A percentile compares a stretch with the other conserved stretches of the same genome.
These are phyloP conservation scores for Nannizziopsis arthrosporioides DNA, from an alignment of 2,329 filamentous ascomycete species.

Conservation along the genomic window DNA sequence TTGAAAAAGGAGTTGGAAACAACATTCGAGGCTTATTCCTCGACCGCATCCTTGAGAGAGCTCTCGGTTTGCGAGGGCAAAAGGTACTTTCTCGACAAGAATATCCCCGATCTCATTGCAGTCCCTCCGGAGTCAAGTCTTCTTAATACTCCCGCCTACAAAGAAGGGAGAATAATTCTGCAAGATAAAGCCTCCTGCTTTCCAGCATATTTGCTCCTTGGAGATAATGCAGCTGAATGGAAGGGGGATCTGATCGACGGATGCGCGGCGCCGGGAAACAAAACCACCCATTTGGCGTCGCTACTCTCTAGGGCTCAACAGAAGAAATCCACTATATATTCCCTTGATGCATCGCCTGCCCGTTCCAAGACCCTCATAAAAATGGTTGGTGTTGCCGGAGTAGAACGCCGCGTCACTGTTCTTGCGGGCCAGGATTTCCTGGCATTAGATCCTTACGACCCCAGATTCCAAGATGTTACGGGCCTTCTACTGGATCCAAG, in stretches of 20 bases:
- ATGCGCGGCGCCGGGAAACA: slow-evolving; percentile 91
- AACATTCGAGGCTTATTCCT: slow-evolving; percentile 56
- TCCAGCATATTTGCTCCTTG: slow-evolving; percentile 73
- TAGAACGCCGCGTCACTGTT: slow-evolving; percentile 53
- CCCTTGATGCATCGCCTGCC: slow-evolving; percentile 29
- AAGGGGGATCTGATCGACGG: slow-evolving; percentile 73
- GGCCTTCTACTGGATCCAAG: slow-evolving; percentile 82
- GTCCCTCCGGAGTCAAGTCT: slow-evolving; percentile 61
- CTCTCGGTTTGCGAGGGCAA: slow-evolving; percentile 39
- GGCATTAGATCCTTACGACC: slow-evolving; percentile 53
- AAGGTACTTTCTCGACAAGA: slow-evolving; percentile 58
- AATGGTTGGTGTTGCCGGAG: slow-evolving; percentile 72
- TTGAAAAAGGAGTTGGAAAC: slow-evolving; percentile 60
- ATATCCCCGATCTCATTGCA: slow-evolving; percentile 75
- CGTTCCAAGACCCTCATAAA: slow-evolving; percentile 66
- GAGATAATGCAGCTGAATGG: slow-evolving; percentile 39
- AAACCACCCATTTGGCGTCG: slow-evolving; percentile 85
- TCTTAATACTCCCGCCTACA: slow-evolving; percentile 61
- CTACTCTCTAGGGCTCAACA: slow-evolving; percentile 41
- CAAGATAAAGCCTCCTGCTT: slow-evolving; percentile 98
- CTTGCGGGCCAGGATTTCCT: slow-evolving; percentile 72
- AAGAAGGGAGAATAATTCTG: slow-evolving; percentile 65
- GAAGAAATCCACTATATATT: slow-evolving; percentile 39
- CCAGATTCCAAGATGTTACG: slow-evolving; percentile 57
- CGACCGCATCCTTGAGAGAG: slow-evolving; percentile 45